phyloP scores from a whole-genome alignment of 495 filamentous ascomycete species.

The Letharia columbiana region DNA sequence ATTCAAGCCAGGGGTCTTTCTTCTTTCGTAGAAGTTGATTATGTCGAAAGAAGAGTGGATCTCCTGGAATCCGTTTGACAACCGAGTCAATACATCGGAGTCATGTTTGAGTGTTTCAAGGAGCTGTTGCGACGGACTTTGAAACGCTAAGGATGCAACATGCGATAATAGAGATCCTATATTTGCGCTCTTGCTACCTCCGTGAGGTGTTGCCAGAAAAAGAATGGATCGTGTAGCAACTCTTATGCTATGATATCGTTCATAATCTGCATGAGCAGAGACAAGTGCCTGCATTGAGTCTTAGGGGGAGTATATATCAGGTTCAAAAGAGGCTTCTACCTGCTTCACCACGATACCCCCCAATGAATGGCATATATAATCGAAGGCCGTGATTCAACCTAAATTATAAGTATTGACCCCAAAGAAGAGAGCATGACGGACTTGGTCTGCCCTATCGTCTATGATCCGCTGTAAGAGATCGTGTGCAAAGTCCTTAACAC shows the following conservation, averaged over 20 bases:
- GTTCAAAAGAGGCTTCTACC: background rate
- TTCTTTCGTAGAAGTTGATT: conserved; percentile 13
- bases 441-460: conserved; percentile 3
- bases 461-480: conserved; percentile 8
- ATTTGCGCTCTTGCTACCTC: conserved; percentile 12
- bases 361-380: conserved; percentile 7
- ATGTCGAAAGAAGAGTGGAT: conserved; percentile 6
- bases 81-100: background rate
- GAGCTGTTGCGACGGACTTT: conserved; percentile 3
- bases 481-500: conserved; percentile 2
- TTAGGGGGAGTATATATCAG: background rate
- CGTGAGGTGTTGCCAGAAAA: conserved; percentile 9
- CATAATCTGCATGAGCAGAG: background rate
- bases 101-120: conserved; percentile 10
- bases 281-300: background rate
- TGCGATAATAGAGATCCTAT: conserved; percentile 8
- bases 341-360: conserved; percentile 13
- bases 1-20: conserved; percentile 5
- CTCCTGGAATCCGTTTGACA: conserved; percentile 1
- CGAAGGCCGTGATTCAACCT: background rate
- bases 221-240: conserved; percentile 3
- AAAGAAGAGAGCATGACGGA: background rate
- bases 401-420: background rate
- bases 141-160: conserved; percentile 8
- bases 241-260: background rate